Percentiles rank a stretch among this genome's conserved stretches.
phyloP scores from a whole-genome alignment of 2,329 filamentous ascomycete species.

The Mollisiaceae sp. region DNA sequence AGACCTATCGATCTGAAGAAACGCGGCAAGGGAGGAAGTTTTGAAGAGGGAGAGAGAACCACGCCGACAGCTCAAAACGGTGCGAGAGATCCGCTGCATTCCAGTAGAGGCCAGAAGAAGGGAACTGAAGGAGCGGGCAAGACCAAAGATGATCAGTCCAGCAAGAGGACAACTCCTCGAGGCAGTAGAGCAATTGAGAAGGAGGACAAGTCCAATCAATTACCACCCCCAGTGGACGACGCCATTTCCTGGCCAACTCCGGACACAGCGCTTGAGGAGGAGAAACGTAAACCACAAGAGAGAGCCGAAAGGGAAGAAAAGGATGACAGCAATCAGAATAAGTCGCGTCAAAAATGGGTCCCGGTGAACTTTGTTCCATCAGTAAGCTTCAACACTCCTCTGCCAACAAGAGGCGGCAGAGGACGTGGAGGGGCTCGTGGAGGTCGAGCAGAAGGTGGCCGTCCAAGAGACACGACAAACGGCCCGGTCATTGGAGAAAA shows the following conservation, averaged over 20 bases:
- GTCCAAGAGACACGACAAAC: constrained; percentile 40
- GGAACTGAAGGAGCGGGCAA: constrained; percentile 43
- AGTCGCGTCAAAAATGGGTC: constrained; percentile 77
- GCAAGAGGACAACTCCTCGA: constrained; percentile 40
- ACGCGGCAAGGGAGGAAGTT: constrained; percentile 45
- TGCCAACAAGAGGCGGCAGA: constrained; percentile 66
- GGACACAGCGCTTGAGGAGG: constrained; percentile 76
- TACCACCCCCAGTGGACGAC: constrained; percentile 74
- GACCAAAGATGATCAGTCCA: constrained; percentile 38
- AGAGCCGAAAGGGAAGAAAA: constrained; percentile 71
- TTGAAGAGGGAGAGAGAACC: constrained; percentile 47
- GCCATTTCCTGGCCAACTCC: constrained; percentile 88
- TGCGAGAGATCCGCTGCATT: constrained; percentile 45
- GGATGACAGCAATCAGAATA: constrained; percentile 59
- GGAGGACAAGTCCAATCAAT: constrained; percentile 44
- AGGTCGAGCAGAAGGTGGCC: constrained; percentile 45
- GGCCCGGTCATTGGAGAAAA: constrained; percentile 37
- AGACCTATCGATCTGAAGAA: constrained; percentile 46
- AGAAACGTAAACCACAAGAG: constrained; percentile 72
- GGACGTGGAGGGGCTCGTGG: constrained; percentile 50
- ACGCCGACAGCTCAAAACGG: constrained; percentile 36
- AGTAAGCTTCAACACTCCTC: constrained; percentile 84
- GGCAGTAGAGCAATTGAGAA: constrained; percentile 39
- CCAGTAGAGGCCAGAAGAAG: constrained; percentile 47
- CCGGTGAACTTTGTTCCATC: constrained; percentile 81